Base-by-base conservation (phyloP, 2,329 filamentous ascomycete genomes). In the Penicillium decumbens region DNA sequence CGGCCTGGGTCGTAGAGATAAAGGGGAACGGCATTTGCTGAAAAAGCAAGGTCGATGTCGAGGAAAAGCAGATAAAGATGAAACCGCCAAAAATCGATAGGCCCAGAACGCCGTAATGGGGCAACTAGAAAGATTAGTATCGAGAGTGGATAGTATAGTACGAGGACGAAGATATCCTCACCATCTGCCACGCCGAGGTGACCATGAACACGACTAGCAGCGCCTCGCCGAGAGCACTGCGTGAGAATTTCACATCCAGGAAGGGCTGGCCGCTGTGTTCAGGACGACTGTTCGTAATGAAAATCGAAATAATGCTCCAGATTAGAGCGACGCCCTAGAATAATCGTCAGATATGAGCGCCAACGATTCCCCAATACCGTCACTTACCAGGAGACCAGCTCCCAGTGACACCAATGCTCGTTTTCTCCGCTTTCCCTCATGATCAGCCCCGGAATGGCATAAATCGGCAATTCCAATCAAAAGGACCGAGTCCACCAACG, bases 401-500 rank as follows among this genome's bases (percentile, higher is more conserved):
- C 63, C 67, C 42, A 67, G 63, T 10, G 57, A 62, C n/a, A 58
- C 40, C 25, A 66, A 25, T 1, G 58, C 43, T 30, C 60, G 62
- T 39, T 62, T 65, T 46, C 51, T 61, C 28, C 48, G 59, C 30
- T 52, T 54, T 29, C 65, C 61, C 24, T 54, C 54, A 30, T 54
- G 45, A 13, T 59, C 54, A 25, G 30, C 13, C 4, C 57, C 58
- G 37, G 53, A 57, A n/a, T 47, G 54, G n/a, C 49, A 63, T 15
- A 70, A 23, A 45, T 70, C 66, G 1, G 60, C 53, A 8, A 65
- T 47, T 4, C 61, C 65, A 29, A 74, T 63, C 13, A 75, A 49
- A 40, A 78, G 66, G 30, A 62, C 43, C 12, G 68, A 63, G 54
- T 80, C 77, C 18, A 78, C 50, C 6, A 70, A 27, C 1, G 70